Conservation (phyloP, 164 flowering plant genomes). For the Warburgia ugandensis region DNA sequence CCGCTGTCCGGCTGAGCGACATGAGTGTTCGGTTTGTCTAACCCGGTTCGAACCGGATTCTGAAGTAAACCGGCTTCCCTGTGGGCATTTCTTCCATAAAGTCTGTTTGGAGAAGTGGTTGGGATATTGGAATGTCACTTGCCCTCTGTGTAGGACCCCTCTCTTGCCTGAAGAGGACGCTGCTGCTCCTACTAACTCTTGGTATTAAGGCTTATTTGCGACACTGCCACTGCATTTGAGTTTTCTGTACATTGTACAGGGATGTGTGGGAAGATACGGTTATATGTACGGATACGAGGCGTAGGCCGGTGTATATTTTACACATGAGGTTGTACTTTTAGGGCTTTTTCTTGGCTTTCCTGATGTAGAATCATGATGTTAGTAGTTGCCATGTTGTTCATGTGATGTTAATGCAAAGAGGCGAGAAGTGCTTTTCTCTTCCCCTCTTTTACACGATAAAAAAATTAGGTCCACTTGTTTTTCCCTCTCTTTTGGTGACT, state of each 20-base stretch:
- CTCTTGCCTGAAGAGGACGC: constrained; percentile 28
- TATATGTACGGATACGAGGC: too few species aligned
- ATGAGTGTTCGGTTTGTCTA: constrained; percentile 64
- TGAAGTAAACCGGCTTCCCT: constrained; percentile 44
- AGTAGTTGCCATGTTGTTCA: too few species aligned
- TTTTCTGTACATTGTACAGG: constrained; percentile 4
- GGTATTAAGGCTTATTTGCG: background rate
- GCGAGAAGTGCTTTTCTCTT: too few species aligned
- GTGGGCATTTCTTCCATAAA: constrained; percentile 72
- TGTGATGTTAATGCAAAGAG: too few species aligned
- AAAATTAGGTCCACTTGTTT: too few species aligned
- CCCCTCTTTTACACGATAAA: too few species aligned
- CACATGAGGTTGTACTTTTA: background rate
- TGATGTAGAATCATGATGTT: too few species aligned
- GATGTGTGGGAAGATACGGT: background rate
- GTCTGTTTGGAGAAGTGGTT: constrained; percentile 72
- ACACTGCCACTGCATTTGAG: background rate
- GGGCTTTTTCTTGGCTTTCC: too few species aligned
- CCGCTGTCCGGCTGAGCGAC: constrained; percentile 17
- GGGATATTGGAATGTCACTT: constrained; percentile 57
- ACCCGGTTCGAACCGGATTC: constrained; percentile 45
- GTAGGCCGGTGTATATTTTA: background rate
- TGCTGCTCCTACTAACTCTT: background rate
- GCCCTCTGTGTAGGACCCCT: constrained; percentile 66
- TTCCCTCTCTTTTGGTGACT: too few species aligned